Evolutionary conservation across 2,329 filamentous ascomycete species (phyloP).

Genomic region (Aureobasidium namibiae): DNA sequence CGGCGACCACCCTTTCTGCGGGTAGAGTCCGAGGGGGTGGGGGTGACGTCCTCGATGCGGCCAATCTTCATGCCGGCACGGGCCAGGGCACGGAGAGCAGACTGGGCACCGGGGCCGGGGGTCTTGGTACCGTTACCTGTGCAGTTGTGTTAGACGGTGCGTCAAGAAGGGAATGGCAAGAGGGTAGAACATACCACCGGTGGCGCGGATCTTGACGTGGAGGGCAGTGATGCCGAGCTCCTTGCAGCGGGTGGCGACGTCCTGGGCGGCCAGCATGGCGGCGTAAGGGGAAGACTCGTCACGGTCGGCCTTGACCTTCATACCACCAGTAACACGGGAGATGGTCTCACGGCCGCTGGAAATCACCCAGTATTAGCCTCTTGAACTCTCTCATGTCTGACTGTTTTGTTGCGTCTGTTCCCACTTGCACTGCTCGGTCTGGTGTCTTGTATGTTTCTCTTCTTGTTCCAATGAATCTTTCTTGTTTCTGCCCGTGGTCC

Average conservation of each 20-base stretch:
- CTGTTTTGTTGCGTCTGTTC: neutral
- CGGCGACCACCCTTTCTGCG: constrained; percentile 99
- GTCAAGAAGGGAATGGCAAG: neutral
- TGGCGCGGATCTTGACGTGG: constrained; percentile 99
- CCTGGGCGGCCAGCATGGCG: constrained; percentile 98
- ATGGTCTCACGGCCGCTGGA: constrained; percentile 98
- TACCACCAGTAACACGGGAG: constrained; percentile 98
- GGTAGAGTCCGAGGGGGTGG: constrained; percentile 97
- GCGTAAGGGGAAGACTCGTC: constrained; percentile 99
- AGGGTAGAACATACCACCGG: constrained; percentile 63
- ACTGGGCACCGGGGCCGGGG: constrained; percentile 97
- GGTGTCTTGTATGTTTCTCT: neutral
- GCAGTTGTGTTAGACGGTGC: neutral
- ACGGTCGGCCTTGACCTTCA: constrained; percentile 99
- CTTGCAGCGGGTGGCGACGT: constrained; percentile 81
- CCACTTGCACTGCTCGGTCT: neutral
- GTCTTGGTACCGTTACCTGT: constrained; percentile 98
- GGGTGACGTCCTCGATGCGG: constrained; percentile 98
- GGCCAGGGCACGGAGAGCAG: constrained; percentile 94
- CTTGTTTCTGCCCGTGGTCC: neutral
- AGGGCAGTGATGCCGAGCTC: constrained; percentile 85
- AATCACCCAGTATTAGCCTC: constrained; percentile 60
- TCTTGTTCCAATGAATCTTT: neutral
- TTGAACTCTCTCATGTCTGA: neutral
- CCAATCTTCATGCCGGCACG: constrained; percentile 99